phyloP scores from a whole-genome alignment of 1,139 yeast genomes.

The Kodamaea sp. region DNA sequence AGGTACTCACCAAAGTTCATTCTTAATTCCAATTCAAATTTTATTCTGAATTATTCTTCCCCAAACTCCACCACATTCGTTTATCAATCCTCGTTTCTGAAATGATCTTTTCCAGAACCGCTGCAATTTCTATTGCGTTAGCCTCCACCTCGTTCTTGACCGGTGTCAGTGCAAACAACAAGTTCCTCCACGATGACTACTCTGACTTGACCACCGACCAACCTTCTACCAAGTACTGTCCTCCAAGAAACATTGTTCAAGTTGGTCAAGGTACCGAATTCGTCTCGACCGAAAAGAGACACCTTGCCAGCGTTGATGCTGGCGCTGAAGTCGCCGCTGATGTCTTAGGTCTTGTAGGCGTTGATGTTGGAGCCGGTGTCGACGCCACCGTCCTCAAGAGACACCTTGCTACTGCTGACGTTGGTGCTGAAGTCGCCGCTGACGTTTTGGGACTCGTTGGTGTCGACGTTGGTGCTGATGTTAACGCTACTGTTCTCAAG shows the following conservation, averaged over 20 bases:
- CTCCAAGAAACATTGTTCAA: constrained; percentile 12
- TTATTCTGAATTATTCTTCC: too few relatives aligned
- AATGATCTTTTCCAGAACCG: constrained; percentile 16
- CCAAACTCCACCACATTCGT: constrained; percentile 6
- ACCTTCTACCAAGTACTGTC: constrained; percentile 14
- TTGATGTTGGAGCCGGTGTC: constrained; percentile 12
- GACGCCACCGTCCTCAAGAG: constrained; percentile 16
- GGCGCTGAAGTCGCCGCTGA: constrained; percentile 9
- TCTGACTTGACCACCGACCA: constrained; percentile 14
- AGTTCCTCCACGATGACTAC: constrained; percentile 12
- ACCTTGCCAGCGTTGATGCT: constrained; percentile 5
- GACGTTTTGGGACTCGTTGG: constrained; percentile 13
- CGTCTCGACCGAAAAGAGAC: constrained; percentile 7
- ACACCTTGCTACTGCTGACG: constrained; percentile 14
- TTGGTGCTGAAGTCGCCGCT: constrained; percentile 16
- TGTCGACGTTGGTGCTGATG: constrained; percentile 15
- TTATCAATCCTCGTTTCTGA: constrained; percentile 1
- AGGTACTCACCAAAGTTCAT: constrained; percentile 3
- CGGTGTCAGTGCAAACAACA: constrained; percentile 12
- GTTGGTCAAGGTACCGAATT: constrained; percentile 10
- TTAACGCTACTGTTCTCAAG: constrained; percentile 12
- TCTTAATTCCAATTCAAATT: constrained; percentile 1
- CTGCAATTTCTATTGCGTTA: constrained; percentile 13
- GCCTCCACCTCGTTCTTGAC: constrained; percentile 11
- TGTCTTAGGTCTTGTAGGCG: constrained; percentile 9